Percentiles rank a stretch among this genome's conserved stretches.
phyloP scores from a whole-genome alignment of 768 basidiomycete species.

The Austroboletus festivus region DNA sequence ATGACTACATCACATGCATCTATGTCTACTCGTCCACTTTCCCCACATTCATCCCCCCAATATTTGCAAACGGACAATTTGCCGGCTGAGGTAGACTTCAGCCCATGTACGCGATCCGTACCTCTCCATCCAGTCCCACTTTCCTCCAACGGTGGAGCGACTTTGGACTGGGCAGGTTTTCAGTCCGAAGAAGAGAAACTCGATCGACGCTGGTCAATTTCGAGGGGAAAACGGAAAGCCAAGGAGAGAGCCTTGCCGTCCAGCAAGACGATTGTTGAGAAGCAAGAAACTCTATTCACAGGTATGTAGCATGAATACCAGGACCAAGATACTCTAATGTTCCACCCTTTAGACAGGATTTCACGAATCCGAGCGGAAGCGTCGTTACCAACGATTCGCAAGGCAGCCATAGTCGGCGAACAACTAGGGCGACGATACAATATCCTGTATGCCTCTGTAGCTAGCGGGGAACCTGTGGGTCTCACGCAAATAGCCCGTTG shows the following conservation, averaged over 20 bases:
- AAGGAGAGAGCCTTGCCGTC: conserved; percentile 47
- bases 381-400: conserved; percentile 54
- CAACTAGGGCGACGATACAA: conserved; percentile 67
- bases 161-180: conserved; percentile 71
- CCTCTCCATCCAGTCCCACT: conserved; percentile 63
- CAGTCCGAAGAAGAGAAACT: conserved; percentile 49
- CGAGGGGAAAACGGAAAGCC: conserved; percentile 51
- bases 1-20: conserved; percentile 30
- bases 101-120: conserved; percentile 53
- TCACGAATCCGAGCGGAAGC: conserved; percentile 47
- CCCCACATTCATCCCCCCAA: conserved; percentile 19
- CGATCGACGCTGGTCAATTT: conserved; percentile 64
- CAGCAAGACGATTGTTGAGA: conserved; percentile 46
- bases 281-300: conserved; percentile 55
- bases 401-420: conserved; percentile 59
- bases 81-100: conserved; percentile 61
- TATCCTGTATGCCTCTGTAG: conserved; percentile 43
- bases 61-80: conserved; percentile 17
- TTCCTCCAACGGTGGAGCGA: conserved; percentile 65
- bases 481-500: conserved; percentile 54
- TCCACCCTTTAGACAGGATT: conserved; percentile 49
- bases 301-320: conserved; percentile 37
- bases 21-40: conserved; percentile 24
- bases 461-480: conserved; percentile 37
- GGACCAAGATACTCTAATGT: not conserved